Evolutionary conservation across 306 rosid species (phyloP).

Genomic region (Argentina anserina): DNA sequence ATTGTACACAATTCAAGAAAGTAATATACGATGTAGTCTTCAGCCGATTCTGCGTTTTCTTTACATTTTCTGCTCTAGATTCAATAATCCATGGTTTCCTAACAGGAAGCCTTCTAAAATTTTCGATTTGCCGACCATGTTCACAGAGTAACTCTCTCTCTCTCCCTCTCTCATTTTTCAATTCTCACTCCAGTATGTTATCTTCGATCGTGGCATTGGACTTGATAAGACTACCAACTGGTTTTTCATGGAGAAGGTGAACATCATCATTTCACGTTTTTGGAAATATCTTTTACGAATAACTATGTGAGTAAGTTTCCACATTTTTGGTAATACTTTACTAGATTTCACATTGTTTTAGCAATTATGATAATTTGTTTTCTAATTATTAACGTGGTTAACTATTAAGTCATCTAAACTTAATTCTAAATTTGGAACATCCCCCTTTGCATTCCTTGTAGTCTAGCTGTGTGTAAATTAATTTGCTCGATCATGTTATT

Average conservation of each 20-base stretch:
- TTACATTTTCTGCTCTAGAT: too few species aligned
- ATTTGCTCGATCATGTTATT: slow-evolving; percentile 9
- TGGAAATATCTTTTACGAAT: slow-evolving; percentile 67
- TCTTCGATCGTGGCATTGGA: slow-evolving; percentile 90
- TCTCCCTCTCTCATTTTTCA: slow-evolving; percentile 1
- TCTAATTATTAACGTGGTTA: not conserved
- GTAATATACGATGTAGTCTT: too few species aligned
- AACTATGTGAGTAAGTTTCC: slow-evolving; percentile 47
- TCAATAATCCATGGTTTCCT: too few species aligned
- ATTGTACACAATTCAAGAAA: too few species aligned
- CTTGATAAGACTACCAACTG: slow-evolving; percentile 71
- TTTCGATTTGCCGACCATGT: not conserved
- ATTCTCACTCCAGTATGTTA: slow-evolving; percentile 58
- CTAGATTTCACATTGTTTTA: not conserved
- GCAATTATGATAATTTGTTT: not conserved
- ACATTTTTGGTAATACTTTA: not conserved
- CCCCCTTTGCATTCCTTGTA: not conserved
- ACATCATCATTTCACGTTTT: slow-evolving; percentile 69
- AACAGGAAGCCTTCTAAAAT: not conserved
- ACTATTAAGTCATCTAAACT: not conserved
- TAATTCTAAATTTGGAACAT: too few species aligned
- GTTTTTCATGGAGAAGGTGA: slow-evolving; percentile 92
- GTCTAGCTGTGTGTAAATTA: not conserved
- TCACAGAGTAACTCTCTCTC: not conserved
- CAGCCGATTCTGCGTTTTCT: too few species aligned